Percentiles rank a stretch among this genome's conserved stretches.
Evolutionary conservation across 176 grass and related monocot species (phyloP).

Genomic region (Poa annua): DNA sequence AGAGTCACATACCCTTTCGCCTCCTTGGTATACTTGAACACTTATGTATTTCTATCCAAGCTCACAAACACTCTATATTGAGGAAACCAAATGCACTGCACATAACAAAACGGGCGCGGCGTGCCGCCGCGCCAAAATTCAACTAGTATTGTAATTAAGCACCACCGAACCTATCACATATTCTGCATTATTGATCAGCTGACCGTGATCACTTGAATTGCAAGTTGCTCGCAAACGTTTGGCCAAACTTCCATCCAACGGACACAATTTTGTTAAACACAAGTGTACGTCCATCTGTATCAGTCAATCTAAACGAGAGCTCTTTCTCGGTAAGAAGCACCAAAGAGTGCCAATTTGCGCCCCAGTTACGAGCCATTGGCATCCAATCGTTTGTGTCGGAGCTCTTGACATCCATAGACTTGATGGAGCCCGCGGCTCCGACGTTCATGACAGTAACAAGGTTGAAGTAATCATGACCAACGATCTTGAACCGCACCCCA

Average conservation of each 20-base stretch:
- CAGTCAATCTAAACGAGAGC: neutral
- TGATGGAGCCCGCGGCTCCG: neutral
- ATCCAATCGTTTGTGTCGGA: neutral
- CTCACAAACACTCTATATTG: too few species aligned
- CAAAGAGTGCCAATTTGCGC: neutral
- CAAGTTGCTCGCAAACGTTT: neutral
- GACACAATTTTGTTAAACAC: neutral
- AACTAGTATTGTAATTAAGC: neutral
- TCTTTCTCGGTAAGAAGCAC: neutral
- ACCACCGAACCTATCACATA: neutral
- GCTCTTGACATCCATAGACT: neutral
- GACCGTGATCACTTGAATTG: neutral
- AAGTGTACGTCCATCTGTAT: neutral
- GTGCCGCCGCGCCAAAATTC: too few species aligned
- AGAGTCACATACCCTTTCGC: too few species aligned
- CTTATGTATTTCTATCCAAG: too few species aligned
- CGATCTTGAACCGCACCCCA: neutral
- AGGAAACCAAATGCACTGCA: too few species aligned
- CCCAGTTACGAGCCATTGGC: constrained; percentile 8
- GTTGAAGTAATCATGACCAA: neutral
- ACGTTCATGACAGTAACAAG: neutral
- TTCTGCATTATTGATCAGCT: neutral
- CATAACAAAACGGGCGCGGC: too few species aligned
- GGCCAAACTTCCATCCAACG: neutral
- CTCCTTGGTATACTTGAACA: too few species aligned